These are phyloP conservation scores for Globisporangium polare DNA, from an alignment of 352 stramenopile species.

Conservation along the genomic window DNA sequence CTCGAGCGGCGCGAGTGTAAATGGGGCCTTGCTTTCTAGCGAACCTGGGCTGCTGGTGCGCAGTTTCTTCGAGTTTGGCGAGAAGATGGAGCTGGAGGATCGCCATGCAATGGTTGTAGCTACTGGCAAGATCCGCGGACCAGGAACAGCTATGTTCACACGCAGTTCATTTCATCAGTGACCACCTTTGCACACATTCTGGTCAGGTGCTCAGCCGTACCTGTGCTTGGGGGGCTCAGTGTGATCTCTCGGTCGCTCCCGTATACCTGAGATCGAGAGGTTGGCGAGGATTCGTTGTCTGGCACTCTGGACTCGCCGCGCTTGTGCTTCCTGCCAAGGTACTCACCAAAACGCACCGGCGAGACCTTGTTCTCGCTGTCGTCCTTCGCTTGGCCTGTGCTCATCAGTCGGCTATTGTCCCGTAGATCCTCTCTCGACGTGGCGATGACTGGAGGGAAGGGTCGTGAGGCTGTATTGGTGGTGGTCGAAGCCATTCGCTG, in stretches of 20 bases:
- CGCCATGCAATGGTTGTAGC: constrained; percentile 20
- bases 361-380: constrained; percentile 2
- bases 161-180: not conserved
- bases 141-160: constrained; percentile 7
- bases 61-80: constrained; percentile 13
- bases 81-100: constrained; percentile 15
- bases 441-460: constrained; percentile 6
- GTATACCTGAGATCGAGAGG: constrained; percentile 34
- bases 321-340: constrained; percentile 28
- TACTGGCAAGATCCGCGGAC: constrained; percentile 13
- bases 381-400: not conserved
- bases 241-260: constrained; percentile 14
- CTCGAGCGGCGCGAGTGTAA: constrained; percentile 7
- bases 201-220: not conserved
- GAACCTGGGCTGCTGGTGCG: constrained; percentile 1
- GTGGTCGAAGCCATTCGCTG: not conserved
- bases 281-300: constrained; percentile 32
- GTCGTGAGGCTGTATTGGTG: not conserved
- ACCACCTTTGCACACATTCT: not conserved
- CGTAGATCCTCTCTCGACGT: not conserved
- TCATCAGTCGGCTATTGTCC: not conserved
- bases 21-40: not conserved
- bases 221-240: constrained; percentile 15
- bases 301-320: constrained; percentile 24
- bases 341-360: constrained; percentile 20